Evolutionary conservation across 768 basidiomycete species (phyloP), one percentile per base, ranked within the genome.

Genomic region (Termitomyces sp.): DNA sequence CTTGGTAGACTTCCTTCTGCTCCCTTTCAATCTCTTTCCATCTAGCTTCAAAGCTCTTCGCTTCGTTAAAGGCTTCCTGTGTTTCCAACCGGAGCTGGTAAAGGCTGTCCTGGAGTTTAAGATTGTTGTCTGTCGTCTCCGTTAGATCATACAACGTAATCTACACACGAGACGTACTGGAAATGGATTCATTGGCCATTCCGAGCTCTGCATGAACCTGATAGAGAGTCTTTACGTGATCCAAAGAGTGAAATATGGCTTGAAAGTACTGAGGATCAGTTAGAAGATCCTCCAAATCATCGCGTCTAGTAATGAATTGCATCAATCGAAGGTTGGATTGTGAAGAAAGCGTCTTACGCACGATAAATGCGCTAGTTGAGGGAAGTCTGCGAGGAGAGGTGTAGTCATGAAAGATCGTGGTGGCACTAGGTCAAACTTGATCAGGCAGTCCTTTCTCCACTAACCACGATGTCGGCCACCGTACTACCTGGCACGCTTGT

Each of bases 11-110:
- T 28, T 92, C 91, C 51, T 76, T 82, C 72, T 98, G 96, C 64
- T 94, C 91, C 62, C 85, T 85, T 57, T 97, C 93, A 7, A 97
- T 66, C 49, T 91, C 90, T 62, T 84, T 86, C 93, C 94, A 96
- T 28, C 89, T 77, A 0, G 77, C 75, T 71, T 97, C 93, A 25
- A 96, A 72, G 17, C 77, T 68, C 67, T 91, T 89, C 2, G 95
- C 93, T 59, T 95, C 83, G 62, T 93, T 87, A 63, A 96, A 98
- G 0, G 91, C 86, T 21, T 86, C 86, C 63, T 94, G 82, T 0
- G 95, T 96, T 59, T 93, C 88, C 2, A 86, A 76, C 34, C 96
- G 77, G 40, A 98, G 73, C 42, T 78, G 75, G 64, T 91, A 89
- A 21, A 98, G 74, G 10, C 74, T 76, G 40, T 93, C 87, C 67